Evolutionary conservation across 2,329 filamentous ascomycete species (phyloP), one percentile per base, ranked within the genome.

Genomic region (Hymenoscyphus fructigenus): DNA sequence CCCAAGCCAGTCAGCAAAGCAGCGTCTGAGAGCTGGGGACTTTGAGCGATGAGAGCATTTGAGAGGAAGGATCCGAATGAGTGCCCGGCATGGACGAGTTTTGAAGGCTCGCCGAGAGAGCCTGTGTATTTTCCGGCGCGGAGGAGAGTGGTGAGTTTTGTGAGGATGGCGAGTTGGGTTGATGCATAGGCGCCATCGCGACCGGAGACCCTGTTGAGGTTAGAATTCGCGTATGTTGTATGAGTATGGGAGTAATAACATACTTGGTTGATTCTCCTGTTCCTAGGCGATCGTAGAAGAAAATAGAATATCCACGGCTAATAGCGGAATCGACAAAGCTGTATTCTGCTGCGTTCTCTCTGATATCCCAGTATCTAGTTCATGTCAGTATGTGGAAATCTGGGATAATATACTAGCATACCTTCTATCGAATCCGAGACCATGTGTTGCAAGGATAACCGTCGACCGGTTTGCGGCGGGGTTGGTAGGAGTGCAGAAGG

Each of bases 1-100:
- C 80, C 80, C 74, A 84, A 88, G 1, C 87, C 87, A 1, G 86
- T 88, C 3, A 89, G 79, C 59, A 87, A 75, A 44, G 88, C 78
- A 41, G 81, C 85, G 67, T 89, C 82, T 44, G 82, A 85, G 63
- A 84, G 77, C 62, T 79, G 71, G 0, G 85, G 85, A 68, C 84
- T 77, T 62, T 77, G 72, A 47, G 79, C 79, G 7, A 84, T 80
- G 26, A 89, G 78, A 57, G 76, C 81, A 75, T 85, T 87, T 3
- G 81, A 83, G 68, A 86, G 82, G 17, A 82, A 76, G 0, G 85
- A 85, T 38, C 88, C 87, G 69, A 87, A 89, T 0, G 84, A 87
- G 77, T 90, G 87, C 12, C 87, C 88, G 17, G 88, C 78, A 72
- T 89, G 87, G n/a, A 86, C 77, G 28, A 86, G 76, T 70, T 83